Base-by-base conservation (phyloP, 208 protist species). In the Leishmania amazonensis region DNA sequence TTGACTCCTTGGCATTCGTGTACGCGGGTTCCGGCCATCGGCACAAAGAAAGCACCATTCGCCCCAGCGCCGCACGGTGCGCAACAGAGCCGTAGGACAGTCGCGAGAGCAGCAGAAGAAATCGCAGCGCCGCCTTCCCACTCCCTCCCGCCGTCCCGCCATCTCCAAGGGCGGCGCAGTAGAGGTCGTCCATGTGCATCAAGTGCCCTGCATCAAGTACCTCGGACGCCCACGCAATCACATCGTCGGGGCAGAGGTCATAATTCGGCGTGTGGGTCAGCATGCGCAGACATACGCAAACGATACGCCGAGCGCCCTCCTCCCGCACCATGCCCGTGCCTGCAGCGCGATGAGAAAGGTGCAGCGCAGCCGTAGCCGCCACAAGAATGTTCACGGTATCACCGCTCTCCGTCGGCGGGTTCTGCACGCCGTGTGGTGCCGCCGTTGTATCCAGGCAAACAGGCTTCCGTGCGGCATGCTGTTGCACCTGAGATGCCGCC, bases 181-280 rank as follows among this genome's bases (percentile, higher is more conserved):
- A 24, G 42, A 51, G 47, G 11, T 51, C 38, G 19, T 58, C 75
- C 24, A 31, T 42, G 38, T 35, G 28, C 47, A 84, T 35, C 9
- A 80, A 64, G 24, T 62, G 24, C 6, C 49, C 71, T 7, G 68
- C 51, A n/a, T 87, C 78, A 71, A 89, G 54, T 19, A 90, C 47
- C 21, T 72, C 78, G 49, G 80, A 85, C 1, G 76, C 72, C 80
- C 91, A 83, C 47, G 28, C 62, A 28, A 90, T 78, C 49, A 86
- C 87, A 24, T 71, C 80, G 15, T 62, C 42, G 54, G 81, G 73
- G 9, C 75, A 79, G 49, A 93, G 58, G 64, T 95, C 89, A 81
- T 91, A 93, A 76, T 93, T 95, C 24, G 91, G 91, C 19, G 86
- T 64, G 74, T 92, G 78, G 19, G 91, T 76, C 19, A 87, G 60